Conservation (phyloP, 139 green algal species). For the Penium margaritaceum region DNA sequence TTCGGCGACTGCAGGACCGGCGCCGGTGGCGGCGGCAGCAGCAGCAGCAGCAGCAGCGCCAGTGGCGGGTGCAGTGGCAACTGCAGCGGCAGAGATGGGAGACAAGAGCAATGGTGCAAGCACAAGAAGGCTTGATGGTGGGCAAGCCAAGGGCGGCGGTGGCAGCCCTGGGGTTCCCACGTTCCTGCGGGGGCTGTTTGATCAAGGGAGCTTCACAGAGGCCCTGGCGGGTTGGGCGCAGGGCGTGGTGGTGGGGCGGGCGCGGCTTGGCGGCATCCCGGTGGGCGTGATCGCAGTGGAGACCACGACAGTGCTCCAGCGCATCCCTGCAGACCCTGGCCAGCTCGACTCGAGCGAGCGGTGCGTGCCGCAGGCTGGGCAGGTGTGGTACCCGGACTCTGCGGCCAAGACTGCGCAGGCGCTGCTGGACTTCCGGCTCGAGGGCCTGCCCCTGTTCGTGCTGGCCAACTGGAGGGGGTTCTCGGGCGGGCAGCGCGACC, state of each 20-base stretch:
- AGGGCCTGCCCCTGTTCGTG: constrained; percentile 92
- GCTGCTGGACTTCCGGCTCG: constrained; percentile 90
- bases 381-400: constrained; percentile 95
- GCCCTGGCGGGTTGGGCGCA: constrained; percentile 71
- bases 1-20: too few relatives aligned
- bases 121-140: too few relatives aligned
- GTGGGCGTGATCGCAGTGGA: constrained; percentile 92
- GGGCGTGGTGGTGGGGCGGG: constrained; percentile 84
- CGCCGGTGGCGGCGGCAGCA: too few relatives aligned
- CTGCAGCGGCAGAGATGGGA: neutral
- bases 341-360: constrained; percentile 53
- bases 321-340: constrained; percentile 85
- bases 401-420: constrained; percentile 92
- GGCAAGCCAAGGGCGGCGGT: too few relatives aligned
- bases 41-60: too few relatives aligned
- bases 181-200: constrained; percentile 39
- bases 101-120: too few relatives aligned
- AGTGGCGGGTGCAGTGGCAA: too few relatives aligned
- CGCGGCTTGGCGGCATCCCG: constrained; percentile 81
- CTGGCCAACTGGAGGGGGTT: constrained; percentile 98
- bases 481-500: constrained; percentile 87
- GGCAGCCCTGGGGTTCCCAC: too few relatives aligned
- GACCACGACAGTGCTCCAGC: constrained; percentile 66
- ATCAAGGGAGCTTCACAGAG: constrained; percentile 41
- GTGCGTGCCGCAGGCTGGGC: constrained; percentile 43